Base-by-base conservation (phyloP, 2,329 filamentous ascomycete species). In the Aureobasidium vineae region DNA sequence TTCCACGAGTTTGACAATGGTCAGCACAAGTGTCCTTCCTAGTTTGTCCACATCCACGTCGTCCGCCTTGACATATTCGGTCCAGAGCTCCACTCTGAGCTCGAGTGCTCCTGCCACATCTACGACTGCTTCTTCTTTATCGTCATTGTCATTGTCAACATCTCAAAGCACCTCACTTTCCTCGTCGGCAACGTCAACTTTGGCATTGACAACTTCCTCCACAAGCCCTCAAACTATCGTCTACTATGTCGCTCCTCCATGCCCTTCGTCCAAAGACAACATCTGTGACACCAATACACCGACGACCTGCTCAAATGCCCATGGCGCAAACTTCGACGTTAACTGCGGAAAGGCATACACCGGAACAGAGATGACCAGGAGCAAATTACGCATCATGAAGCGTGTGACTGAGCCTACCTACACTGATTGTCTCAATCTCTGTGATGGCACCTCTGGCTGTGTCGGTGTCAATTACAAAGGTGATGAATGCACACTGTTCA, bases 401-500 rank as follows among this genome's bases (percentile, higher is more conserved):
- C 61, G 38, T 53, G 68, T 69, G 4, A 50, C 45, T 1, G 70
- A 70, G 47, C 69, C 71, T 3, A 59, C 49, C 15, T 69, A 69
- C 10, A 63, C 68, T 15, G 67, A 68, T 11, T 73, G 72, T 65
- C 57, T 72, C 28, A 68, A 69, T n/a, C 66, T 70, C 10, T 76
- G 75, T 61, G 70, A 72, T 31, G 52, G 47, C 16, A 74, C 70
- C 6, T 56, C 68, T 5, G 64, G 68, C 4, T 76, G 75, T 54
- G 71, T 72, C 7, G 73, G 71, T 1, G 68, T 73, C 52, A 74
- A 75, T 45, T 75, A 73, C 61, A 68, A 72, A 23, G 69, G 66
- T 10, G 71, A 61, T 23, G 68, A 72, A 19, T 76, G 74, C 63
- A 74, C 72, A 1, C 53, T 75, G 10, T 71, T 75, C 54, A 73